Percentiles rank a stretch among this genome's conserved stretches.
Evolutionary conservation across 2,329 filamentous ascomycete species (phyloP).

Genomic region (Diaporthe citriasiana): DNA sequence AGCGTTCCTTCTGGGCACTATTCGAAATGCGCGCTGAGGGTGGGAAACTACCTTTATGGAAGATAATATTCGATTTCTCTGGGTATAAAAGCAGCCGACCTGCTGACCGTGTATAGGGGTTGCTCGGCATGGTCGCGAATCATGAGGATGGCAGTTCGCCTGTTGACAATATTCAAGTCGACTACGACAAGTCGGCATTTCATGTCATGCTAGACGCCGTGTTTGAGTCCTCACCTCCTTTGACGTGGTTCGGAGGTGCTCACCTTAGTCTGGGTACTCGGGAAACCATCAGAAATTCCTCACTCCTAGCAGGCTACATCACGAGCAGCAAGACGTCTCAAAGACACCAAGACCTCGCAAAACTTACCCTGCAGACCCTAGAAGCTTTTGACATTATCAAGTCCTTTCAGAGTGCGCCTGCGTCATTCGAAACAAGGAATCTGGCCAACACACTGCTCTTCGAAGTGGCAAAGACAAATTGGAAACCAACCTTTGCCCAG

Average conservation of each 20-base stretch:
- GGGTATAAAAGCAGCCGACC: not conserved
- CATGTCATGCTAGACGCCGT: not conserved
- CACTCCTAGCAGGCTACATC: not conserved
- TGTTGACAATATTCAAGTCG: not conserved
- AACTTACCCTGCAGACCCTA: not conserved
- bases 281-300: not conserved
- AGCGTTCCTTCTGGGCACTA: not conserved
- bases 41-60: not conserved
- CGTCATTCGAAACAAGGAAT: too few species aligned
- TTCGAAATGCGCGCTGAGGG: not conserved
- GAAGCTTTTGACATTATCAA: not conserved
- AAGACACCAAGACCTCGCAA: not conserved
- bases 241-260: too few species aligned
- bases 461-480: not conserved
- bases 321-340: not conserved
- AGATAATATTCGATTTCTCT: not conserved
- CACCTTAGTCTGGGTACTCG: not conserved
- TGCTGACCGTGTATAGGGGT: constrained; percentile 1
- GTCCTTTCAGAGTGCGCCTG: not conserved
- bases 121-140: not conserved
- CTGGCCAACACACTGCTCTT: not conserved
- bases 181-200: not conserved
- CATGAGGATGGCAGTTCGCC: not conserved
- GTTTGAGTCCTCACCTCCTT: not conserved
- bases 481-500: not conserved